Evolutionary conservation across 2,329 filamentous ascomycete genomes (phyloP).

Genomic region (Fusarium mangiferae): DNA sequence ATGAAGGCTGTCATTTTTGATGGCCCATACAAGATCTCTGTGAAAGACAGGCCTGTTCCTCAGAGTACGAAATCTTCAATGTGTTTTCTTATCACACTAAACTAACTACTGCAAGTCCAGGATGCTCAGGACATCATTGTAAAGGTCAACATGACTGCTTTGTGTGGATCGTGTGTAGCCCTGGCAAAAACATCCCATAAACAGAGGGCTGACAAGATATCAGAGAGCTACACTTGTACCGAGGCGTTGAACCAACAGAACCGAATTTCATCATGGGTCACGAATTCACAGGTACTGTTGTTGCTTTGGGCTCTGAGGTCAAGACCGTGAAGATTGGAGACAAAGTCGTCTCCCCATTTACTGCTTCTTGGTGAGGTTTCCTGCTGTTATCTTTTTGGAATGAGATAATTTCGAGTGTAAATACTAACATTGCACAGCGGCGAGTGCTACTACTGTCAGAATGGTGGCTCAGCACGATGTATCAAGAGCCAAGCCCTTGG

Average conservation of each 20-base stretch:
- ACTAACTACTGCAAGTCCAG: slow-evolving; percentile 59
- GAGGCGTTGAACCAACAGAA: slow-evolving; percentile 77
- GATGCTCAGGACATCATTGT: slow-evolving; percentile 80
- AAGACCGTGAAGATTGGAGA: slow-evolving; percentile 78
- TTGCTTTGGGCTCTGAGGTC: slow-evolving; percentile 74
- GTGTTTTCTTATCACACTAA: fast-evolving
- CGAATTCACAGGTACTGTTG: slow-evolving; percentile 83
- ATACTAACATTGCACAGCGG: slow-evolving; percentile 35
- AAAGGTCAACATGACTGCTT: slow-evolving; percentile 83
- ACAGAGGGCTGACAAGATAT: background rate
- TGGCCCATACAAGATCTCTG: slow-evolving; percentile 75
- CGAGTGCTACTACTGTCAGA: slow-evolving; percentile 85
- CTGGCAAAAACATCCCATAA: too few relatives aligned
- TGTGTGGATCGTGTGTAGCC: slow-evolving; percentile 79
- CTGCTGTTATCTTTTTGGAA: fast-evolving
- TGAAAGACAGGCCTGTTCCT: slow-evolving; percentile 84
- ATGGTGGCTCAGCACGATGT: slow-evolving; percentile 81
- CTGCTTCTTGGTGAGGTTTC: slow-evolving; percentile 72
- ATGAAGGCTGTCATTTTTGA: slow-evolving; percentile 96
- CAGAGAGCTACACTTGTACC: slow-evolving; percentile 88
- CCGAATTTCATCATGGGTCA: slow-evolving; percentile 79
- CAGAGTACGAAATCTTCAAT: slow-evolving; percentile 52
- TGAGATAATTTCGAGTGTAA: fast-evolving
- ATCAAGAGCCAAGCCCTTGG: slow-evolving; percentile 77
- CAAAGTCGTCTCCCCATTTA: slow-evolving; percentile 86